These are phyloP conservation scores for Ilex paraguariensis DNA, from an alignment of 305 asterid species.

Conservation along the genomic window DNA sequence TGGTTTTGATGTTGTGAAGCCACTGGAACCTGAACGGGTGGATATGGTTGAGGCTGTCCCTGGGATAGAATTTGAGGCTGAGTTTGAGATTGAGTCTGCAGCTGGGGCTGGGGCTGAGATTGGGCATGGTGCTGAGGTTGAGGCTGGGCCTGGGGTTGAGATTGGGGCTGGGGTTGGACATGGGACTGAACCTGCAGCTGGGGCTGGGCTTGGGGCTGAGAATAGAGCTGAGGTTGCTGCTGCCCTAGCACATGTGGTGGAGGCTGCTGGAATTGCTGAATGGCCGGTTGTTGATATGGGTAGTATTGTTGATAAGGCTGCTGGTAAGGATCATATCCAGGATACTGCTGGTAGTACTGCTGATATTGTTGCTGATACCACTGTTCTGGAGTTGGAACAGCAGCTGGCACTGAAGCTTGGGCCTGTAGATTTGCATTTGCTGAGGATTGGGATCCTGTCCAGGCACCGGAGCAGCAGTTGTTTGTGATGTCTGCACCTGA, in stretches of 20 bases:
- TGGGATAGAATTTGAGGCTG: constrained; percentile 36
- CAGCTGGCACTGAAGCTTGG: constrained; percentile 33
- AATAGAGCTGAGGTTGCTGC: constrained; percentile 41
- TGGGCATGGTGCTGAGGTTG: too few species aligned
- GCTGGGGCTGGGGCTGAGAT: too few species aligned
- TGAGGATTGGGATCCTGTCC: constrained; percentile 51
- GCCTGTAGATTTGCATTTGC: constrained; percentile 44
- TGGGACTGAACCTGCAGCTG: constrained; percentile 29
- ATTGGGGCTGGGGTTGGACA: constrained; percentile 19
- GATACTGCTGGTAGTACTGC: constrained; percentile 82
- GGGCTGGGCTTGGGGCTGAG: constrained; percentile 40
- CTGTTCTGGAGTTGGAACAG: constrained; percentile 60
- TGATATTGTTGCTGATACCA: constrained; percentile 89
- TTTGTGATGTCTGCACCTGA: constrained; percentile 49
- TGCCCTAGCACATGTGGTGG: constrained; percentile 43
- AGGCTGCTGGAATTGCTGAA: constrained; percentile 60
- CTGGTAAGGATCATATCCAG: constrained; percentile 70
- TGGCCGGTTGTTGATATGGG: constrained; percentile 53
- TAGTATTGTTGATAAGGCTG: constrained; percentile 64
- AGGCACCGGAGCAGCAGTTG: constrained; percentile 37
- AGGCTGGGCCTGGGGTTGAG: constrained; percentile 26
- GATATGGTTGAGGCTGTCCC: constrained; percentile 35
- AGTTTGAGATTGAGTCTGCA: constrained; percentile 33
- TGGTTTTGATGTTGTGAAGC: constrained; percentile 42
- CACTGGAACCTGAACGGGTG: constrained; percentile 30